These are phyloP conservation scores for Plasmopara viticola DNA, from an alignment of 352 stramenopile genomes.

Conservation along the genomic window DNA sequence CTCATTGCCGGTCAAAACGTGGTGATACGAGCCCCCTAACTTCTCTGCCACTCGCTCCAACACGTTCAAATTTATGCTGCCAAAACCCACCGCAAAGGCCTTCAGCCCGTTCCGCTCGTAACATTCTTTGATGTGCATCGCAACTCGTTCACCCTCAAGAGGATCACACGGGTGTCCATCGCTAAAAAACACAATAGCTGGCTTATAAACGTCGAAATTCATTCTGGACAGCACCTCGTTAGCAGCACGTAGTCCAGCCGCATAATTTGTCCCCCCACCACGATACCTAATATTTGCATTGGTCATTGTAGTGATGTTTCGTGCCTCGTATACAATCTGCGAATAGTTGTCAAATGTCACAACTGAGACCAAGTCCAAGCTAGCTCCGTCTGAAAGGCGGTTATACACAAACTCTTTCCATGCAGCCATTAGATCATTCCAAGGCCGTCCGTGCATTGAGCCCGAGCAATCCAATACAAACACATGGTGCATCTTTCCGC, in stretches of 20 bases:
- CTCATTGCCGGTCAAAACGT: constrained; percentile 56
- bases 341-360: constrained; percentile 50
- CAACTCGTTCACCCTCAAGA: constrained; percentile 41
- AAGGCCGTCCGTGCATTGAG: constrained; percentile 61
- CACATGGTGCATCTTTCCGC: constrained; percentile 62
- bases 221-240: constrained; percentile 68
- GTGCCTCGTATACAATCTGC: constrained; percentile 44
- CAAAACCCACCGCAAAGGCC: constrained; percentile 68
- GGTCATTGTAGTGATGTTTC: constrained; percentile 40
- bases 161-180: constrained; percentile 54
- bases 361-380: constrained; percentile 66
- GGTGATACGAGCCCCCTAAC: constrained; percentile 55
- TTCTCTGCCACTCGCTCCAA: constrained; percentile 48
- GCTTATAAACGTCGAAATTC: constrained; percentile 52
- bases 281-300: constrained; percentile 24
- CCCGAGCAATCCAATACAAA: constrained; percentile 78
- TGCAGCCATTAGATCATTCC: constrained; percentile 47
- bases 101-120: constrained; percentile 61
- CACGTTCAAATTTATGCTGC: constrained; percentile 50
- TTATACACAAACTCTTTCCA: constrained; percentile 66
- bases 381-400: constrained; percentile 42
- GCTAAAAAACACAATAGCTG: constrained; percentile 73
- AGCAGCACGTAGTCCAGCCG: constrained; percentile 40
- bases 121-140: constrained; percentile 36
- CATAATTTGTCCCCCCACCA: constrained; percentile 48